Evolutionary conservation across 345 rosid species (phyloP).

Genomic region (Salix arbutifolia): DNA sequence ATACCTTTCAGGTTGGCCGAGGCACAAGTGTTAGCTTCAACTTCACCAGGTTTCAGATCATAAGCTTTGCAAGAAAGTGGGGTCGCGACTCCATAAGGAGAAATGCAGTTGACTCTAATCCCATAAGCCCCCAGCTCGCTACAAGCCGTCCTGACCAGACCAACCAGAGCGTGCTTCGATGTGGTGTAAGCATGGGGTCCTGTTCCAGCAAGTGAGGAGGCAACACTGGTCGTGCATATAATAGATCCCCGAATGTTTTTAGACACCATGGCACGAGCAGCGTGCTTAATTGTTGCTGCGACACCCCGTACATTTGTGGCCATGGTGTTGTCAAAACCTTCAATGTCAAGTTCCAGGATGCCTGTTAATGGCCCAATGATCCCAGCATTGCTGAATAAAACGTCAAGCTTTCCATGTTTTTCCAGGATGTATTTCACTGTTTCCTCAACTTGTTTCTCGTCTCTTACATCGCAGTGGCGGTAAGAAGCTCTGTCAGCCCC

Average conservation of each 20-base stretch:
- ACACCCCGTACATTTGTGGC: slow-evolving; percentile 72
- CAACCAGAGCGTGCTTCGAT: slow-evolving; percentile 76
- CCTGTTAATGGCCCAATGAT: slow-evolving; percentile 53
- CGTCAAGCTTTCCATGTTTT: slow-evolving; percentile 57
- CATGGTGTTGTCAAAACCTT: slow-evolving; percentile 50
- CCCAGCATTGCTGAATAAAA: slow-evolving; percentile 83
- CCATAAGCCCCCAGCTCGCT: slow-evolving; percentile 76
- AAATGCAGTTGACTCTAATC: slow-evolving; percentile 76
- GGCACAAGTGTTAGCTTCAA: slow-evolving; percentile 42
- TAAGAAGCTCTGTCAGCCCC: slow-evolving; percentile 45
- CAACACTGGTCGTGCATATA: slow-evolving; percentile 68
- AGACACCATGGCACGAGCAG: slow-evolving; percentile 76
- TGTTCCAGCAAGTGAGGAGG: slow-evolving; percentile 51
- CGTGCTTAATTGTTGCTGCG: slow-evolving; percentile 72
- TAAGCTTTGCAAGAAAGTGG: slow-evolving; percentile 60
- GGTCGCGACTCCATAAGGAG: slow-evolving; percentile 83
- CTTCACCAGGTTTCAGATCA: slow-evolving; percentile 38
- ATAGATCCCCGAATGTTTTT: slow-evolving; percentile 65
- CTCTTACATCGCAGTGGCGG: slow-evolving; percentile 69
- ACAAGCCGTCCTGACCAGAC: slow-evolving; percentile 64
- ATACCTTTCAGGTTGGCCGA: slow-evolving; percentile 62
- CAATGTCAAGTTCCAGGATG: slow-evolving; percentile 56
- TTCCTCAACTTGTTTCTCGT: slow-evolving; percentile 69
- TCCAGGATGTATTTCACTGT: slow-evolving; percentile 47
- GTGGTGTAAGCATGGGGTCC: slow-evolving; percentile 76